These are phyloP conservation scores for Datura wrightii DNA, from an alignment of 257 asterid species.

Conservation along the genomic window DNA sequence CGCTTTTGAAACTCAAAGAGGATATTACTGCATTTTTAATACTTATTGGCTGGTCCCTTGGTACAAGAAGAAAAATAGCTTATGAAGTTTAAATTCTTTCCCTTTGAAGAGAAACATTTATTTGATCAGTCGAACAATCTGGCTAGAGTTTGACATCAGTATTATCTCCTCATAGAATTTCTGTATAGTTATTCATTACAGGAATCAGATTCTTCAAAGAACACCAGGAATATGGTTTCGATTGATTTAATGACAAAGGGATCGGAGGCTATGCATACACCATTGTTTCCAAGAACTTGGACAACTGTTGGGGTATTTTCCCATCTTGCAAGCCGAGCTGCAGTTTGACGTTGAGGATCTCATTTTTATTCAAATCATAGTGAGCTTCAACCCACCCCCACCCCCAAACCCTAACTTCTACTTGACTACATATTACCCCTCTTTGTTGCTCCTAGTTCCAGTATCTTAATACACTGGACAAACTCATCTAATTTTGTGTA, in stretches of 20 bases:
- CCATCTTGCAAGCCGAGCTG: conserved; percentile 16
- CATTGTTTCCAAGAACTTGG: not conserved
- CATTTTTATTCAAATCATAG: not conserved
- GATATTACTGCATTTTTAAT: conserved; percentile 20
- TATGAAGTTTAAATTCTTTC: conserved; percentile 12
- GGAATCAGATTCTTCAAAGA: conserved; percentile 22
- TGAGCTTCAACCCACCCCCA: not conserved
- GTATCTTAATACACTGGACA: not conserved
- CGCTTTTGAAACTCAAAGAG: not conserved
- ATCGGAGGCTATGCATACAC: not conserved
- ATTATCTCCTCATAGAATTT: not conserved
- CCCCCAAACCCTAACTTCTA: not conserved
- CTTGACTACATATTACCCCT: not conserved
- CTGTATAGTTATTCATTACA: conserved; percentile 15
- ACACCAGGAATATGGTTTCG: not conserved
- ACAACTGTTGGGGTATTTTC: not conserved
- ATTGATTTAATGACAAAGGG: not conserved
- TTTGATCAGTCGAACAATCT: not conserved
- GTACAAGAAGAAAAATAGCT: conserved; percentile 5
- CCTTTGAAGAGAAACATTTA: not conserved
- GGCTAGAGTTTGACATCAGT: conserved; percentile 14
- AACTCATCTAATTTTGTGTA: conserved; percentile 14
- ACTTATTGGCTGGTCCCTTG: conserved; percentile 12
- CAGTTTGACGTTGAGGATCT: not conserved
- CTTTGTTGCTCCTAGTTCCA: not conserved